Conservation (phyloP, 768 basidiomycete species). For the Mycena latifolia region DNA sequence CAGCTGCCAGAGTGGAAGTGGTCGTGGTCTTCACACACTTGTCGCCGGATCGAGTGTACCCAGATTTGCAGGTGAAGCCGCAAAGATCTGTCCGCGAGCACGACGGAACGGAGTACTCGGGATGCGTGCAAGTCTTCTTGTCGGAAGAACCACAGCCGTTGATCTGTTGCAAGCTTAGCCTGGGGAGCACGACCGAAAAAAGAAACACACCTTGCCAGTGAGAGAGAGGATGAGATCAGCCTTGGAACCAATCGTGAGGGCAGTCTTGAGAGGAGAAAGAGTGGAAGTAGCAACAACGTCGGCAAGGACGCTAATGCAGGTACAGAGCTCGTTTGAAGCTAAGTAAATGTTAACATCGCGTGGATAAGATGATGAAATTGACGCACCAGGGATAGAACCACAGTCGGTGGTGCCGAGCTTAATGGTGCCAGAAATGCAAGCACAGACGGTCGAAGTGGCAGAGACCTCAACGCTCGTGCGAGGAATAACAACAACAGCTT, state of each 20-base stretch:
- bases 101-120: not conserved
- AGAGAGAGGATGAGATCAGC: too few relatives aligned
- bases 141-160: not conserved
- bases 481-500: not conserved
- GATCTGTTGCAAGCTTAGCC: too few relatives aligned
- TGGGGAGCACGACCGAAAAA: too few relatives aligned
- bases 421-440: not conserved
- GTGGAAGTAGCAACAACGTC: too few relatives aligned
- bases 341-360: too few relatives aligned
- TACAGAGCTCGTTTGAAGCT: too few relatives aligned
- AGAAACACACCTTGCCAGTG: too few relatives aligned
- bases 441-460: not conserved
- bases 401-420: not conserved
- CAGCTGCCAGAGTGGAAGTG: too few relatives aligned
- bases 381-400: not conserved
- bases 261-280: too few relatives aligned
- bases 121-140: not conserved
- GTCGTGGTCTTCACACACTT: not conserved
- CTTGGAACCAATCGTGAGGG: too few relatives aligned
- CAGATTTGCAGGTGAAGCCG: not conserved
- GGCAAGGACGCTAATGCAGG: too few relatives aligned
- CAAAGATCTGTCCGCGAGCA: not conserved
- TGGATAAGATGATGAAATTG: not conserved
- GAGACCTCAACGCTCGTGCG: not conserved
- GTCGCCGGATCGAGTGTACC: not conserved